Base-by-base conservation (phyloP, 2,329 filamentous ascomycete species). In the Penicillium sp. region DNA sequence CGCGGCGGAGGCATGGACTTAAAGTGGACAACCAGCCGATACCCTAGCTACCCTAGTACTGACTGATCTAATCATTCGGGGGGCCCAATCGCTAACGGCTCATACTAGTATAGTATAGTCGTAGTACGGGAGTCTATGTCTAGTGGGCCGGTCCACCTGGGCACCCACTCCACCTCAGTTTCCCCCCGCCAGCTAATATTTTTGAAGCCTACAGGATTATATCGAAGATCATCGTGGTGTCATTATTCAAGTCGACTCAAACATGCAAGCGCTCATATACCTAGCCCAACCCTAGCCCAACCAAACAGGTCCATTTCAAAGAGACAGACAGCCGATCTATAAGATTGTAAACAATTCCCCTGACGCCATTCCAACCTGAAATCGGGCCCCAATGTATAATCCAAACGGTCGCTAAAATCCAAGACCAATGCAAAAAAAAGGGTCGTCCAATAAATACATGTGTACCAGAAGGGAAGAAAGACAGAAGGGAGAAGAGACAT, bases 401-500 rank as follows among this genome's bases (percentile, higher is more conserved):
- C 18, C 32, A 52, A 8, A 53, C 37, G 15, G 4, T 9, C 44
- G 46, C 46, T 52, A 1, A 26, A 49, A 48, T 12, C 34, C 30
- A 43, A 33, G 21, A 29, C 27, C 26, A 48, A 56, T 57, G 50
- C 46, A 51, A 52, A 30, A 47, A 44, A 50, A 39, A 45, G 17
- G 24, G 2, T 15, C 15, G 39, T 42, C 20, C 24, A 42, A 42
- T 29, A 53, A 40, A 57, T 62, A 58, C 40, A 54, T 59, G 52
- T 59, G 24, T 54, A 56, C 43, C 36, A 51, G 27, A 53, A 37
- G 15, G 26, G 24, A 47, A 45, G 17, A 37, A 6, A 23, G 8
- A 12, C 6, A 43, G 37, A 18, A 43, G 7, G 23, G 29, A 41
- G 29, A 47, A 42, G 29, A 33, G 48, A 64, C 53, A 67, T 20